These are phyloP conservation scores for Biscogniauxia mediterranea DNA, from an alignment of 2,329 filamentous ascomycete genomes.

Conservation along the genomic window DNA sequence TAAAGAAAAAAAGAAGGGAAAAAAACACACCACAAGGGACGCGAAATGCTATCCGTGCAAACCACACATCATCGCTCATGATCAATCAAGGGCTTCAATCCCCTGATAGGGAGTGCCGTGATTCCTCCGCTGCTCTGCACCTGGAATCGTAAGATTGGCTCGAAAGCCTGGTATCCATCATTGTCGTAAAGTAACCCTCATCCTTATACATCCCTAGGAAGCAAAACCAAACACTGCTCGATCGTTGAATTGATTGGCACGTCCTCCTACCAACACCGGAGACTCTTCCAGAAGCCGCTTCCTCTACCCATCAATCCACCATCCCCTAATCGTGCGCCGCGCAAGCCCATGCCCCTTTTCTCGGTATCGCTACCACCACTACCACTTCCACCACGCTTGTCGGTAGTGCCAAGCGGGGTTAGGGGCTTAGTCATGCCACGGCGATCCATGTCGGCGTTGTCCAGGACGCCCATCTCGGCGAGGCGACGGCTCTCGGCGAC, in stretches of 20 bases:
- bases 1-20: not conserved
- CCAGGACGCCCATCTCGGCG: slow-evolving; percentile 47
- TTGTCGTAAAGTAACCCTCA: not conserved
- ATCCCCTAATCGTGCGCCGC: slow-evolving; percentile 44
- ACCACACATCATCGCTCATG: not conserved
- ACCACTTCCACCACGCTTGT: slow-evolving; percentile 26
- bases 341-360: slow-evolving; percentile 35
- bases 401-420: slow-evolving; percentile 46
- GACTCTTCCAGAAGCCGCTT: slow-evolving; percentile 53
- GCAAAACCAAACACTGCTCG: no score
- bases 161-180: not conserved
- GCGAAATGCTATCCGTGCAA: not conserved
- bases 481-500: slow-evolving; percentile 57
- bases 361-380: slow-evolving; percentile 35
- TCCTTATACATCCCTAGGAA: no score
- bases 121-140: not conserved
- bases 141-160: not conserved
- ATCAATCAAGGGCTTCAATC: not conserved
- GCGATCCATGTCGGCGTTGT: slow-evolving; percentile 44
- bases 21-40: not conserved
- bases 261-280: slow-evolving; percentile 51
- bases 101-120: not conserved
- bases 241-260: not conserved
- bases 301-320: slow-evolving; percentile 43
- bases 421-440: slow-evolving; percentile 58